phyloP scores from a whole-genome alignment of 768 basidiomycete species.

The Sarcomyxa edulis region DNA sequence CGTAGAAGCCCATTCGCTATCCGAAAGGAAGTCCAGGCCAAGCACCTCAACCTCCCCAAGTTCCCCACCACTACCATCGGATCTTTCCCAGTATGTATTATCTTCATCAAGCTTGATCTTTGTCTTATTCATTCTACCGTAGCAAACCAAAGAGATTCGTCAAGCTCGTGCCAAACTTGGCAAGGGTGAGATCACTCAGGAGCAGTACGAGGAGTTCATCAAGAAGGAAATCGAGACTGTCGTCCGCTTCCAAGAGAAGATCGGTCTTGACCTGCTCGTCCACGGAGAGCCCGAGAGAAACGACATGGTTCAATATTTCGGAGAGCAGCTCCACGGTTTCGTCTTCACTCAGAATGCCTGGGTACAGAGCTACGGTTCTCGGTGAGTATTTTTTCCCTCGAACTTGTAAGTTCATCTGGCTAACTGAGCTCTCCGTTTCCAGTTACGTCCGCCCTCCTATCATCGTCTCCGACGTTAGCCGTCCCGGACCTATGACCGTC shows the following conservation, averaged over 20 bases:
- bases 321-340: conserved; percentile 91
- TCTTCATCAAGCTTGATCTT: background rate
- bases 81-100: conserved; percentile 81
- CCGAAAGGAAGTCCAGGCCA: conserved; percentile 85
- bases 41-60: conserved; percentile 85
- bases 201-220: conserved; percentile 95
- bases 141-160: conserved; percentile 99
- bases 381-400: conserved; percentile 38
- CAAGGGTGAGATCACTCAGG: conserved; percentile 83
- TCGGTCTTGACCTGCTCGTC: conserved; percentile 94
- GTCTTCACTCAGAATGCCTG: conserved; percentile 98
- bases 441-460: conserved; percentile 98
- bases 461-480: conserved; percentile 96
- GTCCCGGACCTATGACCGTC: conserved; percentile 90
- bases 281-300: conserved; percentile 99
- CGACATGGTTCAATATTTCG: conserved; percentile 99
- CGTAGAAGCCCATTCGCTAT: conserved; percentile 86
- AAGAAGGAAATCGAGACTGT: conserved; percentile 94
- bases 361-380: conserved; percentile 99
- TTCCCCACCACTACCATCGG: conserved; percentile 99
- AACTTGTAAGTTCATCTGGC: too few species aligned
- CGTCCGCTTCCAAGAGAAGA: conserved; percentile 95
- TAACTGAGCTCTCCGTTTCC: conserved; percentile 4
- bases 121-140: conserved; percentile 13
- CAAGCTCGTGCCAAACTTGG: conserved; percentile 90